Evolutionary conservation across 176 grass and related monocot genomes (phyloP), one percentile per base, ranked within the genome.

Genomic region (Triticum urartu): DNA sequence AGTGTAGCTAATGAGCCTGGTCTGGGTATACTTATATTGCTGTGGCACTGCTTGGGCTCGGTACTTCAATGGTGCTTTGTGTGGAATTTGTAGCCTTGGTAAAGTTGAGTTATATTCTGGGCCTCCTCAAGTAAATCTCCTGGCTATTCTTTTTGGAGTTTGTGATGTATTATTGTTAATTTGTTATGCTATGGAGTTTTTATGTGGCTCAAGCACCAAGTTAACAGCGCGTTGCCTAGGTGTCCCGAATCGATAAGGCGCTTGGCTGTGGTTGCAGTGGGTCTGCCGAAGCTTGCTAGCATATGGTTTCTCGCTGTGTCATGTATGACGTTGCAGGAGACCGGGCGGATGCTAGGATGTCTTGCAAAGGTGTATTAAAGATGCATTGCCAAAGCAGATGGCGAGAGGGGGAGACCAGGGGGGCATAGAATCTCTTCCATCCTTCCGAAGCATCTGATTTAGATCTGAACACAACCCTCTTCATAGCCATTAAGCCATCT

Each of bases 201-300:
- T 45, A 4, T 21, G 13, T 83, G 24, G 82, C n/a, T 89, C 14
- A 62, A 76, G 48, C 42, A 86, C 69, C 70, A 73, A 73, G 38
- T 22, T 73, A 73, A 66, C 26, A 66, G 26, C 11, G 38, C 21
- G 5, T 43, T 38, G 12, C 21, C 38, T 73, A 73, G 21, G 39
- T 73, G 21, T 72, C 35, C 21, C 2, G 22, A 73, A 45, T 11
- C 0, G 11, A 5, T 72, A 22, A 36, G 35, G 35, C 9, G 20
- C 36, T 40, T 72, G 68, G 35, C 20, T 72, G 35, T 72, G 33
- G 68, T 72, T 40, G 68, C 35, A 38, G 38, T 40, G 35, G 35
- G 68, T 72, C 34, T n/a, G 34, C 20, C 68, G 11, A 10, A 36
- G 35, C 68, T 71, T 72, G 69, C 70, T n/a, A 73, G 34, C 35